These are phyloP conservation scores for Colletotrichum liaoningense DNA, from an alignment of 2,329 filamentous ascomycete species.

Conservation along the genomic window DNA sequence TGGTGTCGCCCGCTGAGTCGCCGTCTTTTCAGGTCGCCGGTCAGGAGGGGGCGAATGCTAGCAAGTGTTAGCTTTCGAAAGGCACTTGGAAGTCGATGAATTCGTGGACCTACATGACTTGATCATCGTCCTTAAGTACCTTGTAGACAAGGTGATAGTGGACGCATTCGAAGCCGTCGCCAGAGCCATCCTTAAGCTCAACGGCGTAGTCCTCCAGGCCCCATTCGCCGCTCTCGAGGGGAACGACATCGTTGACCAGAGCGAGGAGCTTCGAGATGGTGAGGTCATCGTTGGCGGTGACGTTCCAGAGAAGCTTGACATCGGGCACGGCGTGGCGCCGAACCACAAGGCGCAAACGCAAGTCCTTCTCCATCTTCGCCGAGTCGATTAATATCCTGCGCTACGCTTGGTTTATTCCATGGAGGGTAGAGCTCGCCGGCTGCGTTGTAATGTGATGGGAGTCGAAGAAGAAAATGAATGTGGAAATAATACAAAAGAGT, in stretches of 20 bases:
- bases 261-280: constrained; percentile 83
- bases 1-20: constrained; percentile 83
- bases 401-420: not conserved
- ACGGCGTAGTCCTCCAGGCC: constrained; percentile 91
- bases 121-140: constrained; percentile 84
- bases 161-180: constrained; percentile 83
- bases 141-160: constrained; percentile 81
- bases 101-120: constrained; percentile 72
- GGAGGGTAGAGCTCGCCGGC: not conserved
- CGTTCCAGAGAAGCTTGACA: constrained; percentile 78
- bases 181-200: constrained; percentile 69
- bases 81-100: not conserved
- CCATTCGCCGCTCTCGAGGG: constrained; percentile 85
- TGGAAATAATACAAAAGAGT: not conserved
- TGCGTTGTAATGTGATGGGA: not conserved
- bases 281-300: constrained; percentile 65
- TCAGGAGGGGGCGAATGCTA: constrained; percentile 82
- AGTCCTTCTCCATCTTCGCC: constrained; percentile 46
- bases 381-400: not conserved
- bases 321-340: constrained; percentile 80
- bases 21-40: constrained; percentile 78
- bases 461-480: not conserved
- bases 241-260: constrained; percentile 82
- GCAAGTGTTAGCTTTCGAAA: constrained; percentile 29
- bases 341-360: constrained; percentile 81